Conservation (phyloP, 2,329 filamentous ascomycete genomes). For the Aspergillus novofumigatus region DNA sequence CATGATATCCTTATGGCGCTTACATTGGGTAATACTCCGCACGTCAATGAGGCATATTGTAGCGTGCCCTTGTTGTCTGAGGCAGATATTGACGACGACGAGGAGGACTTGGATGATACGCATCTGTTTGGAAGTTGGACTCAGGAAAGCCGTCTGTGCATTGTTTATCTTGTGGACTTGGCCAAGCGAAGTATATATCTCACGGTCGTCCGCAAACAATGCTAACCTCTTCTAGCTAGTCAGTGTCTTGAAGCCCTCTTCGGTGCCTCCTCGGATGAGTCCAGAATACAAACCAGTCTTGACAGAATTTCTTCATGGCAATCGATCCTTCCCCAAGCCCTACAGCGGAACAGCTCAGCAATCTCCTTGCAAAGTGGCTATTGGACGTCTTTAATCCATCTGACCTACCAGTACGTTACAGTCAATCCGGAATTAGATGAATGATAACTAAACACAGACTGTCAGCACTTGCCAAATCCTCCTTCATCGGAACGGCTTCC, state of each 20-base stretch:
- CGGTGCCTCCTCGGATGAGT: background rate
- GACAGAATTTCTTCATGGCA: background rate
- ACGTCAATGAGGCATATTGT: slow-evolving; percentile 8
- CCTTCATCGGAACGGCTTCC: slow-evolving; percentile 1
- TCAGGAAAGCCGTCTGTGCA: background rate
- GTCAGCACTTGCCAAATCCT: background rate
- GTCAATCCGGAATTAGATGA: background rate
- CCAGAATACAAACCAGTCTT: background rate
- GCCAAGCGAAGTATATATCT: background rate
- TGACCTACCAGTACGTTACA: background rate
- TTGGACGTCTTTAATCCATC: background rate
- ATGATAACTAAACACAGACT: background rate
- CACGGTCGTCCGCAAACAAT: background rate
- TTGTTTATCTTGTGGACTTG: background rate
- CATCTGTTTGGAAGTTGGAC: background rate
- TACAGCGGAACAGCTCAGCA: background rate
- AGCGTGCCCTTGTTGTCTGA: background rate
- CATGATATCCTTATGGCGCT: slow-evolving; percentile 6
- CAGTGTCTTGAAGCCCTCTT: background rate
- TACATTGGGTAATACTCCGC: slow-evolving; percentile 2
- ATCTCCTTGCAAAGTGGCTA: background rate
- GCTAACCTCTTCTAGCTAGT: background rate
- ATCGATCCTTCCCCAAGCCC: background rate
- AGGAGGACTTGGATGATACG: background rate
- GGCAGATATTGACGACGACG: slow-evolving; percentile 1